These are phyloP conservation scores for Nasturtium officinale DNA, from an alignment of 345 rosid species.

Conservation along the genomic window DNA sequence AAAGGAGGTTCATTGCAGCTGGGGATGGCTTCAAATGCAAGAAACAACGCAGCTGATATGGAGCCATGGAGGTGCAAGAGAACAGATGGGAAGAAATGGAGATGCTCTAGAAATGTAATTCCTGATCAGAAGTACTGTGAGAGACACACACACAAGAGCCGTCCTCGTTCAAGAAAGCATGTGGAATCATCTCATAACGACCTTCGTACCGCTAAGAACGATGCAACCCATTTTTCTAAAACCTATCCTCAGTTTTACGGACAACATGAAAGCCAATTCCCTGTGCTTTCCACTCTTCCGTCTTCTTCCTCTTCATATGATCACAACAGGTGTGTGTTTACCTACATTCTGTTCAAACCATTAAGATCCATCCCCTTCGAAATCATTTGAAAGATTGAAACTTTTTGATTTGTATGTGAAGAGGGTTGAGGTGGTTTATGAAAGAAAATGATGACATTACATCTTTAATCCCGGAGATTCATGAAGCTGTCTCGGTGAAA, in stretches of 20 bases:
- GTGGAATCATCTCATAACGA: conserved; percentile 67
- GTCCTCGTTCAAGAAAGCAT: conserved; percentile 99
- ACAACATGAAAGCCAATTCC: conserved; percentile 37
- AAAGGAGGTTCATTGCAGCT: conserved; percentile 41
- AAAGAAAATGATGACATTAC: conserved; percentile 54
- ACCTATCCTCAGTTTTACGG: conserved; percentile 42
- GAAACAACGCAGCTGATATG: conserved; percentile 39
- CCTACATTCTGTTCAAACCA: conserved; percentile 1
- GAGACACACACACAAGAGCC: conserved; percentile 84
- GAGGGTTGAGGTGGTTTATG: conserved; percentile 76
- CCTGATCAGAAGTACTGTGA: conserved; percentile 89
- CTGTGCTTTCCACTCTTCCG: conserved; percentile 32
- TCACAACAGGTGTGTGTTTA: conserved; percentile 56
- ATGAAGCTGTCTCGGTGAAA: conserved; percentile 38
- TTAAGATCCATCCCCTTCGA: background rate
- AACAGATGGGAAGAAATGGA: conserved; percentile 94
- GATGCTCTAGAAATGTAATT: conserved; percentile 83
- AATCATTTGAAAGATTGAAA: conserved; percentile 9
- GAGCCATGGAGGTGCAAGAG: conserved; percentile 90
- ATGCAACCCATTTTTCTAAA: conserved; percentile 25
- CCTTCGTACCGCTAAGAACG: conserved; percentile 45
- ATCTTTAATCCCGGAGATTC: conserved; percentile 52
- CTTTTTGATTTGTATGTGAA: conserved; percentile 48
- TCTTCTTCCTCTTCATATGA: conserved; percentile 48
- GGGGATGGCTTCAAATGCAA: conserved; percentile 43